Percentiles rank a stretch among this genome's conserved stretches.
Conservation (phyloP, 2,329 filamentous ascomycete genomes). For the Lasiodiplodia citricola region DNA sequence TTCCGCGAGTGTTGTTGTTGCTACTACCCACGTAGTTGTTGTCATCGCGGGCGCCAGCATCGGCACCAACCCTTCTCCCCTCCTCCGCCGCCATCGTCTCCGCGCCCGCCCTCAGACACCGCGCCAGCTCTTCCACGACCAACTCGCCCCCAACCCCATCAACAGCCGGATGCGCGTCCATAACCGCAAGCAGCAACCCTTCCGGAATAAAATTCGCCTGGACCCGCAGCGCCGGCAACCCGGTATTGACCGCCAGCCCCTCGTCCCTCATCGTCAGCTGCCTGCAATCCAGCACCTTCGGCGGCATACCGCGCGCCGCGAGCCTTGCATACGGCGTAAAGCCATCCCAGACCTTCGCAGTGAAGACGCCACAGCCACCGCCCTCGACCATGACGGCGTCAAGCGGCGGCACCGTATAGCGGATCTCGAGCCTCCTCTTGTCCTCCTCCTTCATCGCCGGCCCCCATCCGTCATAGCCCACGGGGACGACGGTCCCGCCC, state of each 20-base stretch:
- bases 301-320: not conserved
- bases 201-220: constrained; percentile 7
- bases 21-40: not conserved
- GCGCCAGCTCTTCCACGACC: not conserved
- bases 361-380: not conserved
- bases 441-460: too few species aligned
- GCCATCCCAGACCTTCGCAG: not conserved
- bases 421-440: not conserved
- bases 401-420: not conserved
- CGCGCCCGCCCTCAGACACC: not conserved
- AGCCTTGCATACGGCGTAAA: not conserved
- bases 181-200: not conserved
- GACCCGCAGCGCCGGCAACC: not conserved
- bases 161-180: not conserved
- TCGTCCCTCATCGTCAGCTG: not conserved
- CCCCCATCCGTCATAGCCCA: not conserved
- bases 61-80: not conserved
- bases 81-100: not conserved
- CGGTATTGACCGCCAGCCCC: too few species aligned
- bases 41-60: too few species aligned
- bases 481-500: not conserved
- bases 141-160: not conserved
- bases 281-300: not conserved
- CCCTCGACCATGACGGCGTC: not conserved
- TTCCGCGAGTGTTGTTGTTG: not conserved